These are phyloP conservation scores for Prunus campanulata DNA, from an alignment of 306 rosid genomes.

Conservation along the genomic window DNA sequence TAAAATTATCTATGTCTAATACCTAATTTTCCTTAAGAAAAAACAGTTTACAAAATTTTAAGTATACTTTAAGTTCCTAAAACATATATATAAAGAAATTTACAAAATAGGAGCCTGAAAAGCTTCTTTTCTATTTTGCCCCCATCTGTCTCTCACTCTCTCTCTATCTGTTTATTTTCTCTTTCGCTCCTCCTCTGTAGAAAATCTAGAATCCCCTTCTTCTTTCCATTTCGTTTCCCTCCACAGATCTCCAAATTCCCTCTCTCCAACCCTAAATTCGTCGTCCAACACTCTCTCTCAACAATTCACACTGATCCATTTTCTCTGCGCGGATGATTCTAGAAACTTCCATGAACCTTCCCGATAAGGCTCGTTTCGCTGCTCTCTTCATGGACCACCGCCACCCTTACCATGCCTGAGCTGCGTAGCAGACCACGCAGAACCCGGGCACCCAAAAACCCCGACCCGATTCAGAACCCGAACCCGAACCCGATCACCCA, in stretches of 20 bases:
- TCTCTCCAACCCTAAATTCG: conserved; percentile 28
- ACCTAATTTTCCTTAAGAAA: neutral
- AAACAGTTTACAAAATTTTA: neutral
- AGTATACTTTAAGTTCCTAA: neutral
- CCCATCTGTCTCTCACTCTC: neutral
- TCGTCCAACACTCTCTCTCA: neutral
- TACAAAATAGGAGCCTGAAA: neutral
- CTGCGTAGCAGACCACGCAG: conserved; percentile 46
- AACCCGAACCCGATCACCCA: conserved; percentile 38
- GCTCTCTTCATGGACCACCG: conserved; percentile 44
- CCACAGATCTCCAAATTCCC: conserved; percentile 48
- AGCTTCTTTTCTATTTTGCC: neutral
- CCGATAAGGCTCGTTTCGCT: neutral
- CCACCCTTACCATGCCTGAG: conserved; percentile 49
- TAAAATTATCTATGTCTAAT: no score
- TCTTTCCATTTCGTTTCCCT: conserved; percentile 36
- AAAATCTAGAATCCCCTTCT: conserved; percentile 27
- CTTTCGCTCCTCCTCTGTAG: neutral
- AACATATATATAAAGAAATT: neutral
- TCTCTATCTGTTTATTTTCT: neutral
- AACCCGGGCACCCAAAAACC: conserved; percentile 21
- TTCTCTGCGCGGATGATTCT: conserved; percentile 22
- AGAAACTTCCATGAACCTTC: conserved; percentile 38
- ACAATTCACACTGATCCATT: conserved; percentile 16
- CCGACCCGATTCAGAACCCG: conserved; percentile 28